Conservation (phyloP, 2,329 filamentous ascomycete species). For the Aspergillus oerlinghausenensis region DNA sequence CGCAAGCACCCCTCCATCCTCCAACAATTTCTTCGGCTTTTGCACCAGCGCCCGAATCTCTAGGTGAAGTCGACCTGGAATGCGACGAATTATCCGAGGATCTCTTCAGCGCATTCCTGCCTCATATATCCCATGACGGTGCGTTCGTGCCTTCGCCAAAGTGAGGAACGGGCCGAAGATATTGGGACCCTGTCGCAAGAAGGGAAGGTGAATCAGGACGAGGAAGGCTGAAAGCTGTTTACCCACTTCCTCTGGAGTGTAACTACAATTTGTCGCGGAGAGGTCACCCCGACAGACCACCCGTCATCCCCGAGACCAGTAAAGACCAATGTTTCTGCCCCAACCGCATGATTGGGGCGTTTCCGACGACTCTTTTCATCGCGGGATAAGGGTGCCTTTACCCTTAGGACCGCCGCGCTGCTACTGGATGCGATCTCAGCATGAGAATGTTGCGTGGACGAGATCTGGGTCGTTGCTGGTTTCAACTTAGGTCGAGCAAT, state of each 20-base stretch:
- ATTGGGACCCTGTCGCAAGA: conserved; percentile 8
- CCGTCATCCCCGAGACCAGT: conserved; percentile 27
- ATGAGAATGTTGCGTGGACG: conserved; percentile 51
- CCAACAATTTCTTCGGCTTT: conserved; percentile 2
- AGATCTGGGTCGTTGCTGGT: conserved; percentile 51
- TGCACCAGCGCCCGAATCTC: conserved; percentile 13
- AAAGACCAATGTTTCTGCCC: conserved; percentile 34
- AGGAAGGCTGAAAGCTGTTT: conserved; percentile 50
- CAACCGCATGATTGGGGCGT: conserved; percentile 54
- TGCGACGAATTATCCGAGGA: conserved; percentile 42
- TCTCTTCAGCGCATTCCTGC: conserved; percentile 51
- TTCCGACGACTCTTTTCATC: conserved; percentile 32
- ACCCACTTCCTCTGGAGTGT: conserved; percentile 59
- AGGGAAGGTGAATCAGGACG: conserved; percentile 20
- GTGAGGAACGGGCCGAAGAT: conserved; percentile 17
- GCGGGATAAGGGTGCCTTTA: conserved; percentile 39
- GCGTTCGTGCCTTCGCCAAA: conserved; percentile 20
- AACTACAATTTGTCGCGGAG: conserved; percentile 39
- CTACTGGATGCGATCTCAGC: conserved; percentile 56
- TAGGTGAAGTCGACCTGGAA: conserved; percentile 12
- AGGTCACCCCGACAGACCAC: conserved; percentile 50
- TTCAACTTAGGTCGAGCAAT: conserved; percentile 58
- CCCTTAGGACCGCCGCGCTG: conserved; percentile 55
- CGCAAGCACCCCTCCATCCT: conserved; percentile 12
- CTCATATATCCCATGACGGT: conserved; percentile 38